These are phyloP conservation scores for Gynandropsis gynandra DNA, from an alignment of 345 rosid genomes.

Conservation along the genomic window DNA sequence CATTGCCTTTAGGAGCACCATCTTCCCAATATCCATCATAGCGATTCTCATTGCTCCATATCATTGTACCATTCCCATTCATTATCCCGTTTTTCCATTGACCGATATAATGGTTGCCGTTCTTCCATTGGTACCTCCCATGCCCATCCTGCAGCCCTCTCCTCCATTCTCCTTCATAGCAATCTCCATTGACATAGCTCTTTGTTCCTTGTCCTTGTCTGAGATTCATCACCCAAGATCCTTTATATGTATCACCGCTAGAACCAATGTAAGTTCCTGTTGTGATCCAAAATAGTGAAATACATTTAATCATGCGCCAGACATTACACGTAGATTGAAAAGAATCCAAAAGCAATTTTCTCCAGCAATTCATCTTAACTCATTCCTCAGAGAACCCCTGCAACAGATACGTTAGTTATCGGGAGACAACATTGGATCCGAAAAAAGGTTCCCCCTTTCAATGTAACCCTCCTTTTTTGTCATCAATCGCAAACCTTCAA, in stretches of 20 bases:
- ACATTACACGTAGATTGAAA: too few species aligned
- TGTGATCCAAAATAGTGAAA: too few species aligned
- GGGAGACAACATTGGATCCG: too few species aligned
- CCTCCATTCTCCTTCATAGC: slow-evolving; percentile 85
- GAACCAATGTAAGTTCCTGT: slow-evolving; percentile 55
- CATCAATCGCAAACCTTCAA: too few species aligned
- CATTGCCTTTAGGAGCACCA: slow-evolving; percentile 62
- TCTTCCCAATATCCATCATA: slow-evolving; percentile 83
- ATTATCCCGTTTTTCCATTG: slow-evolving; percentile 70
- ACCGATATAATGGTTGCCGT: slow-evolving; percentile 53
- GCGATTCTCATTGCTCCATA: slow-evolving; percentile 56
- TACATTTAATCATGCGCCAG: too few species aligned
- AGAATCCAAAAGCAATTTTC: too few species aligned
- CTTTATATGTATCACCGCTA: slow-evolving; percentile 55
- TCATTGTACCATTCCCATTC: slow-evolving; percentile 56
- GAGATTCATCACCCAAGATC: slow-evolving; percentile 83
- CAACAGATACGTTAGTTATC: too few species aligned
- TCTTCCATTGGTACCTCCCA: slow-evolving; percentile 71
- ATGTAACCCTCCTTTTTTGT: too few species aligned
- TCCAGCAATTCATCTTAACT: too few species aligned
- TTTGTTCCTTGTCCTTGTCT: slow-evolving; percentile 77
- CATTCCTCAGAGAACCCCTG: too few species aligned
- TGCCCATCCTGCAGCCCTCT: slow-evolving; percentile 68
- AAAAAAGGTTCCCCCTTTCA: too few species aligned
- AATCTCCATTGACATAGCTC: slow-evolving; percentile 59